Evolutionary conservation across 2,329 filamentous ascomycete species (phyloP), one percentile per base, ranked within the genome.

Genomic region (Apiospora saccharicola): DNA sequence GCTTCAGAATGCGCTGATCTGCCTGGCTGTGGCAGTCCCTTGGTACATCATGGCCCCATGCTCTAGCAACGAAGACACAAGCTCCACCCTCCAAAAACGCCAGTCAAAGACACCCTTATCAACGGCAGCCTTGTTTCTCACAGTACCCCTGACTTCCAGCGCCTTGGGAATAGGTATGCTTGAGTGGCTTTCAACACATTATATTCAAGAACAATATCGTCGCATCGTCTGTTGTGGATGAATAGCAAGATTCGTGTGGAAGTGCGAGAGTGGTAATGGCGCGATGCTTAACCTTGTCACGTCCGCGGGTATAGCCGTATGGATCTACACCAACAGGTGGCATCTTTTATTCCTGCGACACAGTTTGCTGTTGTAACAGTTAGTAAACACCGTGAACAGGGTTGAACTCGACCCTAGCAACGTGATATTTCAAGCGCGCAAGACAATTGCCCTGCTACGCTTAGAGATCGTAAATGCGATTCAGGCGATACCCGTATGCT

Each of bases 321-420:
- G 22, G 26, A 61, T 61, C 14, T 34, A 61, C 26, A 34, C 53
- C 53, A 61, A 61, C 14, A 34, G 53, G 57, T 37, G 57, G 30
- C 4, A 41, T 41, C 8, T 34, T 3, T 57, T 70, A 70, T 43
- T 70, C 68, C 37, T 70, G 68, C 12, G 68, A 47, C 22, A 70
- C 68, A 24, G 68, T 70, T 70, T 51, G 47, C 68, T 70, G 47
- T 57, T 47, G n/a, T 12, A 34, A 70, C 10, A 24, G 24, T 70
- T 70, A 70, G 68, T 16, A 26, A 16, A 24, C 22, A 16, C 47
- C 19, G 10, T 8, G 14, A 37, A 57, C 44, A 7, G 26, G 34
- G 7, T 24, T 22, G 30, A 10, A 43, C 10, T 10, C 4, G 30
- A 43, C 3, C 22, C 3, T 22, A 37, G 37, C 16, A 19, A 41